Percentiles rank a stretch among this genome's conserved stretches.
phyloP scores from a whole-genome alignment of 768 basidiomycete species.

The Rhodotorula paludigena region DNA sequence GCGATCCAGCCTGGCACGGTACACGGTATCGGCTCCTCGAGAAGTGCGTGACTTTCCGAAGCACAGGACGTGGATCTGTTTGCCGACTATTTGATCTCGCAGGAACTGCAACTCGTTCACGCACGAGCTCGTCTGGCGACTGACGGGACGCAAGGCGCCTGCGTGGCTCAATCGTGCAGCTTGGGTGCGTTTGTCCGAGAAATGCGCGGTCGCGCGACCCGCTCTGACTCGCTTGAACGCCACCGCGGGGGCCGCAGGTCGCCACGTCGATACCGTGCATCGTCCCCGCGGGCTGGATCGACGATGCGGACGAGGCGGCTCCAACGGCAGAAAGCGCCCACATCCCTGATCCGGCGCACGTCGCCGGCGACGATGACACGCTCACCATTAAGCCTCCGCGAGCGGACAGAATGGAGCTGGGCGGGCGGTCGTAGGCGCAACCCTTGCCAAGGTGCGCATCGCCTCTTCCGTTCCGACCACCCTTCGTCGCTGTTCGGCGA shows the following conservation, averaged over 20 bases:
- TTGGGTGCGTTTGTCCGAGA: conserved; percentile 14
- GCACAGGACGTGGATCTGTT: not conserved
- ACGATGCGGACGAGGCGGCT: conserved; percentile 26
- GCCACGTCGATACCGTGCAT: conserved; percentile 32
- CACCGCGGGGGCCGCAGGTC: not conserved
- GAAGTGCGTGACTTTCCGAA: not conserved
- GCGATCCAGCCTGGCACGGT: conserved; percentile 20
- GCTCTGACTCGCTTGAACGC: too few species aligned
- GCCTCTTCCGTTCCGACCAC: too few species aligned
- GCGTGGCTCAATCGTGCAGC: conserved; percentile 32
- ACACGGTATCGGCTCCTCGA: conserved; percentile 20
- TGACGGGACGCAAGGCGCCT: conserved; percentile 19
- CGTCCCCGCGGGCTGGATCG: conserved; percentile 32
- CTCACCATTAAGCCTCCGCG: conserved; percentile 23
- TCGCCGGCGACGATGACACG: not conserved
- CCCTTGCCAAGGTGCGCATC: too few species aligned
- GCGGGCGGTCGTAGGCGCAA: conserved; percentile 9
- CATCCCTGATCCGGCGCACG: conserved; percentile 11
- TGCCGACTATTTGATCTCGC: not conserved
- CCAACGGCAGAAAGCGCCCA: not conserved
- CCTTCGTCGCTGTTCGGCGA: too few species aligned
- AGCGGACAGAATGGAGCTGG: conserved; percentile 19
- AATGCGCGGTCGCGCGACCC: not conserved
- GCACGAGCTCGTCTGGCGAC: conserved; percentile 23
- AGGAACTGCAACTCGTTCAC: conserved; percentile 37